Conservation (phyloP, 768 basidiomycete genomes). For the Macrolepiota fuliginosa region DNA sequence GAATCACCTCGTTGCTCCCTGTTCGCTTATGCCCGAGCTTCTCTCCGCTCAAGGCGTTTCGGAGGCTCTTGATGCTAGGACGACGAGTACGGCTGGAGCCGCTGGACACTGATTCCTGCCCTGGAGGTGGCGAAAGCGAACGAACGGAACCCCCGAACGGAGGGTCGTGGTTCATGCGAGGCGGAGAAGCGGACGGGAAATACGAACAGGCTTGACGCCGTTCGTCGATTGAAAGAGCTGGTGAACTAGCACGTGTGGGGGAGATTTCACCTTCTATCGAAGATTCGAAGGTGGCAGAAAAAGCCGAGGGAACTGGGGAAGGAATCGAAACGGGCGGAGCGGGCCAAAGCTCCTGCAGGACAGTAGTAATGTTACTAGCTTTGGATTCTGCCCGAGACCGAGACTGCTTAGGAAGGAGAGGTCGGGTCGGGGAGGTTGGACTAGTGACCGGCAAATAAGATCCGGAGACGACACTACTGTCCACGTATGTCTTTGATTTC, state of each 20-base stretch:
- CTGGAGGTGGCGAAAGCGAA: conserved; percentile 15
- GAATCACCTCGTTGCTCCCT: conserved; percentile 32
- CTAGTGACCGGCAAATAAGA: neutral
- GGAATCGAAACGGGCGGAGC: conserved; percentile 25
- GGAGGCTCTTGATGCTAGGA: conserved; percentile 21
- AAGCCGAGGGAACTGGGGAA: conserved; percentile 16
- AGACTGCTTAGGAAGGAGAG: neutral
- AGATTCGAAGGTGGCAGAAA: neutral
- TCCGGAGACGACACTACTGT: neutral
- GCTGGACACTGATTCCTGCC: conserved; percentile 17
- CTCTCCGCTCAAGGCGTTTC: conserved; percentile 25
- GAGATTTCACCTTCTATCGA: neutral
- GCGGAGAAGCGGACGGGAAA: conserved; percentile 19
- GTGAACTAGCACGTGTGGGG: conserved; percentile 18
- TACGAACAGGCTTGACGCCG: conserved; percentile 16
- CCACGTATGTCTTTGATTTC: neutral
- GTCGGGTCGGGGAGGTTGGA: neutral
- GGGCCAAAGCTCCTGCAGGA: conserved; percentile 41
- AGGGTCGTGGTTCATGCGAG: conserved; percentile 14
- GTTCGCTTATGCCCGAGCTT: conserved; percentile 17
- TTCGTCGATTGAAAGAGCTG: conserved; percentile 20
- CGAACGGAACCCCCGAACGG: conserved; percentile 33
- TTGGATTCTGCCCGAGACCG: conserved; percentile 2
- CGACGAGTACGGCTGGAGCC: conserved; percentile 15
- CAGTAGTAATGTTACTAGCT: conserved; percentile 29